Evolutionary conservation across 2,329 filamentous ascomycete genomes (phyloP), one percentile per base, ranked within the genome.

Genomic region (Saccharata proteae): DNA sequence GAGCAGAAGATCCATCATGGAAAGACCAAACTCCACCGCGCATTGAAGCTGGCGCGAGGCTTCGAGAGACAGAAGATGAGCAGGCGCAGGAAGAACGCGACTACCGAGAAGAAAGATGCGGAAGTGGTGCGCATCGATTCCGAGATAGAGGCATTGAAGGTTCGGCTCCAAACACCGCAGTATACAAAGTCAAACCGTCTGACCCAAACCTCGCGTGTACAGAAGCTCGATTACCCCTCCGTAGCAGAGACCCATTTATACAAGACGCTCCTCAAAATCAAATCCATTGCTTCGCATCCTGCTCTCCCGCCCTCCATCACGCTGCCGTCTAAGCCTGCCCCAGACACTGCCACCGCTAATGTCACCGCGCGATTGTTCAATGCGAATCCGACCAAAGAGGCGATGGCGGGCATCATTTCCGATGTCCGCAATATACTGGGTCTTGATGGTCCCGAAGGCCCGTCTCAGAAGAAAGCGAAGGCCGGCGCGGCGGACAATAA

Each of bases 1-100:
- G n/a, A n/a, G 42, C 60, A 60, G 32, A 62, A 64, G 39, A 58
- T 74, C 36, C 55, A 64, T 18, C 58, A 65, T 27, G 64, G 65
- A 44, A 64, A 67, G 40, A 73, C 71, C 47, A 65, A 74, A 20
- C 61, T 88, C 6, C 67, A 67, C 38, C 68, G 72, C 36, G 77
- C 77, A 1, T 64, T 88, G 38, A 84, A 84, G 54, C 62, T 67
- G 8, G 77, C 76, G 35, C 83, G 81, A 49, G 76, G 77, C 27
- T 79, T 83, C 47, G 81, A 88, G 60, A 69, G 80, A 26, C 82
- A 88, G 57, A 80, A 84, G 41, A 67, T 76, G 35, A 67, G 71
- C 14, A 60, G 80, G 37, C 68, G 77, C 35, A 63, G 67, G 42
- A 77, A 77, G 47, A 61, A 58, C 3, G 69, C 69, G 1, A 57